These are phyloP conservation scores for Tulasnella sp. DNA, from an alignment of 768 basidiomycete genomes.

Conservation along the genomic window DNA sequence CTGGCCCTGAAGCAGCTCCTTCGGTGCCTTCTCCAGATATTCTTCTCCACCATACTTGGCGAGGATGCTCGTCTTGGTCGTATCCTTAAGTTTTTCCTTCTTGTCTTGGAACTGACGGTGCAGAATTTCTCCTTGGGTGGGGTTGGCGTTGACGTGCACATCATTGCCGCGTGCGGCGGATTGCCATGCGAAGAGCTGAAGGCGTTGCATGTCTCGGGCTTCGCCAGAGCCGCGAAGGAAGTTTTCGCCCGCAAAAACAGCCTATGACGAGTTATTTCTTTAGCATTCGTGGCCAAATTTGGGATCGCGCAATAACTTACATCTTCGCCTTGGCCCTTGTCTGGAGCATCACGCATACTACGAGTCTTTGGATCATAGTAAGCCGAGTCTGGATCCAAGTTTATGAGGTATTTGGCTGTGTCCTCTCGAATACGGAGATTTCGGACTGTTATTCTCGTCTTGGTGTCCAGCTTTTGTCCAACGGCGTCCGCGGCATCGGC, in stretches of 20 bases:
- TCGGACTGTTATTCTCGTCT: slow-evolving; percentile 95
- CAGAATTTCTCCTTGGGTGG: slow-evolving; percentile 87
- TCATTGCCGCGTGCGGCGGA: slow-evolving; percentile 88
- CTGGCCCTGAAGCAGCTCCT: slow-evolving; percentile 88
- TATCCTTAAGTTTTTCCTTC: slow-evolving; percentile 86
- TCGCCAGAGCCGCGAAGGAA: slow-evolving; percentile 88
- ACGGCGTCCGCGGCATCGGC: slow-evolving; percentile 97
- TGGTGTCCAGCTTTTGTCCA: slow-evolving; percentile 95
- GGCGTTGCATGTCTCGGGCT: slow-evolving; percentile 80
- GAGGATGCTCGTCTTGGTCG: slow-evolving; percentile 80
- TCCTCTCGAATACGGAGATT: slow-evolving; percentile 98
- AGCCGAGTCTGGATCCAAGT: slow-evolving; percentile 88
- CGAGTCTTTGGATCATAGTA: slow-evolving; percentile 99
- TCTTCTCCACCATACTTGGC: slow-evolving; percentile 91
- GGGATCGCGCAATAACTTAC: slow-evolving; percentile 40
- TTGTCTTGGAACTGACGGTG: slow-evolving; percentile 87
- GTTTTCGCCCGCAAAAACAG: slow-evolving; percentile 92
- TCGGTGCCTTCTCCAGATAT: slow-evolving; percentile 82
- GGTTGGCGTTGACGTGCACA: slow-evolving; percentile 91
- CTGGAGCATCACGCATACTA: slow-evolving; percentile 96
- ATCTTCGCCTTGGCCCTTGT: slow-evolving; percentile 74
- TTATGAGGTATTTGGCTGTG: slow-evolving; percentile 97
- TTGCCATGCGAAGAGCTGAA: slow-evolving; percentile 97
- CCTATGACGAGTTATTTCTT: slow-evolving; percentile 36
- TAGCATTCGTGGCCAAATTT: background rate